Conservation (phyloP, 441 rosid genomes). For the Populus hybrid region DNA sequence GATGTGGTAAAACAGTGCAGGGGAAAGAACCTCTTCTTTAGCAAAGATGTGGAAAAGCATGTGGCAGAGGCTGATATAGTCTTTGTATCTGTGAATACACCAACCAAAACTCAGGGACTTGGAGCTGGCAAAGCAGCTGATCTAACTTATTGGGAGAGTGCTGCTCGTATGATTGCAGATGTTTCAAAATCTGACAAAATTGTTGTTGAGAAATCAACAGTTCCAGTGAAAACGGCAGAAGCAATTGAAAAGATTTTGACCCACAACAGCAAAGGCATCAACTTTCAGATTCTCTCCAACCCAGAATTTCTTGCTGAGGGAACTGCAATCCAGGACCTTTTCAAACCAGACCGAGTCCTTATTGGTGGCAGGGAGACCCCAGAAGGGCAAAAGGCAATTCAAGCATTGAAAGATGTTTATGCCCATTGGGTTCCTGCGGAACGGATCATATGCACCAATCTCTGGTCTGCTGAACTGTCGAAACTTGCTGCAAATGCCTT, state of each 20-base stretch:
- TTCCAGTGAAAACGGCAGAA: slow-evolving; percentile 81
- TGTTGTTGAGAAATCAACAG: slow-evolving; percentile 86
- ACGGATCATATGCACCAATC: slow-evolving; percentile 67
- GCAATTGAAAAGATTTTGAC: slow-evolving; percentile 75
- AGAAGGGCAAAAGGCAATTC: slow-evolving; percentile 65
- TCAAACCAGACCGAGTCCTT: slow-evolving; percentile 79
- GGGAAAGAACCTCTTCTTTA: slow-evolving; percentile 70
- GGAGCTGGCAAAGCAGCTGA: slow-evolving; percentile 94
- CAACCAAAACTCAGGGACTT: slow-evolving; percentile 80
- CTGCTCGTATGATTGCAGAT: slow-evolving; percentile 89
- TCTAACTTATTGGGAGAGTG: slow-evolving; percentile 90
- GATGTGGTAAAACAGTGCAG: slow-evolving; percentile 66
- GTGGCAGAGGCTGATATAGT: slow-evolving; percentile 71
- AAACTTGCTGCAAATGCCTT: slow-evolving; percentile 87
- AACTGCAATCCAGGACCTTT: slow-evolving; percentile 76
- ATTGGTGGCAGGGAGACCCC: slow-evolving; percentile 86
- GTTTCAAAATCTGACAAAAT: slow-evolving; percentile 81
- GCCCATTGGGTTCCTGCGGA: slow-evolving; percentile 85
- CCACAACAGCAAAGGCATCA: slow-evolving; percentile 88
- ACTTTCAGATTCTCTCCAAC: slow-evolving; percentile 78
- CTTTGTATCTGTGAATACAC: slow-evolving; percentile 84
- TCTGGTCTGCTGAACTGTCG: slow-evolving; percentile 90
- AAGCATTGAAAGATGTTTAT: slow-evolving; percentile 69
- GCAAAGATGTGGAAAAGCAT: slow-evolving; percentile 70
- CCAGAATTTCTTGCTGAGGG: slow-evolving; percentile 94